Base-by-base conservation (phyloP, 1,139 yeast genomes). In the Kurtzmaniella quercitrusa region DNA sequence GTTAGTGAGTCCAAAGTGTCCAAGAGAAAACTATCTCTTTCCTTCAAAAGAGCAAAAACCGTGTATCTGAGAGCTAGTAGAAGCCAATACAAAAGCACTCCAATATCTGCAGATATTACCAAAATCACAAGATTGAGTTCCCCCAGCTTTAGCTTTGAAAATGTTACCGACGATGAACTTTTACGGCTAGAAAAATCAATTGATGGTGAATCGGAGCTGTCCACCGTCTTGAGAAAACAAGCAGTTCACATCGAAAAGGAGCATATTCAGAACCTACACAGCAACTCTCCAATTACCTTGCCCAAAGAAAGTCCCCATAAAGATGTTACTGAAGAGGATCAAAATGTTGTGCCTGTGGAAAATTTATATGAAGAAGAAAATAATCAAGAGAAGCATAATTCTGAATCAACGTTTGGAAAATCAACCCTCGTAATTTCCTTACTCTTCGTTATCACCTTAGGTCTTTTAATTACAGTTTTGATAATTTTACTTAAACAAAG, bases 1-100 rank as follows among this genome's bases (percentile, higher is more conserved):
- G 3, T 14, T 9, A 21, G 17, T 12, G 36, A 31, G 14, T 8
- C 36, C 46, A 48, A n/a, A 42, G 31, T 27, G 4, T 27, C 31
- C 14, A 55, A 41, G 40, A 47, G 43, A 46, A 55, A 10, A 52
- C 57, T 3, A 53, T 53, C 6, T 46, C 55, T 27, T 47, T 44
- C 33, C 43, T 48, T 10, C 45, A 45, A 38, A 38, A 36, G 18
- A 31, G 3, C 36, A 4, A 27, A 27, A 27, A 11, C 31, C 5
- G n/a, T 12, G 10, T 27, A 6, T 27, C 14, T 27, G 14, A 27
- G n/a, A n/a, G 12, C 14, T 10, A 10, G 14, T 11, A 27, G 25
- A 23, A 10, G 25, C 7, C 10, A 7, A 23, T 8, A 27, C 31
- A 27, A 27, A 27, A 10, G 7, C 25, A 23, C 10, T 27, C 31